A percentile compares a stretch with the other conserved stretches of the same genome.
These are phyloP conservation scores for Lichenothelia convexa DNA, from an alignment of 495 filamentous ascomycete genomes.

Conservation along the genomic window DNA sequence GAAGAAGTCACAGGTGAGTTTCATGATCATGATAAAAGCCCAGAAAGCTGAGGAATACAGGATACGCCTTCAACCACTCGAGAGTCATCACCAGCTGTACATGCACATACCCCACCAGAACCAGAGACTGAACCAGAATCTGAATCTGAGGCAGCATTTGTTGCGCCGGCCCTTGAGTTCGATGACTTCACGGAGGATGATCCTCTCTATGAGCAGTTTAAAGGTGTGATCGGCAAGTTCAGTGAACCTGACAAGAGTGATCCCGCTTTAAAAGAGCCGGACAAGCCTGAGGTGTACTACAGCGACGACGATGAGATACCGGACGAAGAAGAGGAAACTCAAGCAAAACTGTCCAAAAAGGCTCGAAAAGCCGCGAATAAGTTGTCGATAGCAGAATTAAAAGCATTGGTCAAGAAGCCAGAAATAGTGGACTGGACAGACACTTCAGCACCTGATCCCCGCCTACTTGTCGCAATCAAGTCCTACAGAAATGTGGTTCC, in stretches of 20 bases:
- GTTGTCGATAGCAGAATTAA: slow-evolving; percentile 84
- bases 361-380: slow-evolving; percentile 79
- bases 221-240: slow-evolving; percentile 61
- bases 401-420: slow-evolving; percentile 75
- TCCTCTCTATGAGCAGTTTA: slow-evolving; percentile 68
- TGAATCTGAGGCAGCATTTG: slow-evolving; percentile 8
- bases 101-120: slow-evolving; percentile 17
- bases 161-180: slow-evolving; percentile 25
- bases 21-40: no score
- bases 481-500: slow-evolving; percentile 89
- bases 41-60: not conserved
- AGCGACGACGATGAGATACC: slow-evolving; percentile 79
- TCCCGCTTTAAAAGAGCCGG: slow-evolving; percentile 41
- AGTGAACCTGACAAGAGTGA: slow-evolving; percentile 30
- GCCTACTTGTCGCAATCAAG: slow-evolving; percentile 83
- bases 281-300: slow-evolving; percentile 77
- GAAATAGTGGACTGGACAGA: slow-evolving; percentile 97
- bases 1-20: slow-evolving; percentile 11
- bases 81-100: slow-evolving; percentile 13
- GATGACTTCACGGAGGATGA: slow-evolving; percentile 41
- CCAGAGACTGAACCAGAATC: slow-evolving; percentile 17
- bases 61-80: not conserved
- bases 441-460: slow-evolving; percentile 77
- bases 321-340: slow-evolving; percentile 54
- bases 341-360: slow-evolving; percentile 72